Conservation (phyloP, 306 rosid species). For the Rosa persica region DNA sequence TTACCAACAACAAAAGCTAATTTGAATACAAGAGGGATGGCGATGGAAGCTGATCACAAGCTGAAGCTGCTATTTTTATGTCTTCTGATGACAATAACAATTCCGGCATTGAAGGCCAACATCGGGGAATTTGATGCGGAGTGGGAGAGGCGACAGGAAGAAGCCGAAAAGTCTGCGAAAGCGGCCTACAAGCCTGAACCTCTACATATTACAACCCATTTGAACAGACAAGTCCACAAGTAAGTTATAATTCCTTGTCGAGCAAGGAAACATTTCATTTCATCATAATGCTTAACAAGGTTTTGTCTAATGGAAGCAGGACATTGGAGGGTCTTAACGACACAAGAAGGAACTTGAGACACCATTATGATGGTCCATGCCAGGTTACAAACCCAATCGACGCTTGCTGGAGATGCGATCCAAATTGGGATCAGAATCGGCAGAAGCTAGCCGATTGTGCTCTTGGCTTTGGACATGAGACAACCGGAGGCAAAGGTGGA, state of each 20-base stretch:
- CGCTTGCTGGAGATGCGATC: slow-evolving; percentile 6
- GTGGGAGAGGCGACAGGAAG: slow-evolving; percentile 40
- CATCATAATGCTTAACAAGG: neutral
- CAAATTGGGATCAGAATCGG: neutral
- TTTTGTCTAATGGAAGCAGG: slow-evolving; percentile 21
- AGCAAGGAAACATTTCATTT: neutral
- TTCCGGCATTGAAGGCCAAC: slow-evolving; percentile 31
- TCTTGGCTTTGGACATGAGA: neutral
- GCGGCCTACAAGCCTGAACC: slow-evolving; percentile 37
- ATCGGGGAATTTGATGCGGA: slow-evolving; percentile 36
- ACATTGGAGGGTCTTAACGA: slow-evolving; percentile 11
- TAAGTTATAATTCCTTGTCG: slow-evolving; percentile 12
- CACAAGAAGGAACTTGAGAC: neutral
- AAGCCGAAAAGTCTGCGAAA: slow-evolving; percentile 32
- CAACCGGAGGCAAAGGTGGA: neutral
- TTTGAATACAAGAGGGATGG: neutral
- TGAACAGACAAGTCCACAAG: slow-evolving; percentile 36
- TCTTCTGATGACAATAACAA: slow-evolving; percentile 20
- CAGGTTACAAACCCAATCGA: neutral
- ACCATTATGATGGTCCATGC: neutral
- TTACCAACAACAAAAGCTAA: neutral
- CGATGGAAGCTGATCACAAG: slow-evolving; percentile 27
- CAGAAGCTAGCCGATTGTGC: slow-evolving; percentile 8
- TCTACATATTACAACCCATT: slow-evolving; percentile 4
- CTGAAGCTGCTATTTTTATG: slow-evolving; percentile 30